Percentiles rank a stretch among this genome's conserved stretches.
Conservation (phyloP, 2,329 filamentous ascomycete species). For the Parastagonospora nodorum region DNA sequence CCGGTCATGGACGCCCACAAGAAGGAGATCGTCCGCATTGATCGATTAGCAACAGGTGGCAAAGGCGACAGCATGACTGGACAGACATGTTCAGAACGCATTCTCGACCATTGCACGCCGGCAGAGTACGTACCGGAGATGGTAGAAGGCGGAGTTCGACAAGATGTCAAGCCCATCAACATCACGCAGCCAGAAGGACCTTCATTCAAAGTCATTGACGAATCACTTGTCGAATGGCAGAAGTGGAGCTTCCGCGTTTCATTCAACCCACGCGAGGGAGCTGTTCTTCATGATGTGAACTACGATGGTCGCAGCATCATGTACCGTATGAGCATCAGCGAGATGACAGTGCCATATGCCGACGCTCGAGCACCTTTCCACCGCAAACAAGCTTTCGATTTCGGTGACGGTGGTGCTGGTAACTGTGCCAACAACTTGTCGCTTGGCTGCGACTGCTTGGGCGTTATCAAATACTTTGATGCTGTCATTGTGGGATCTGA, state of each 20-base stretch:
- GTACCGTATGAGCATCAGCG: slow-evolving; percentile 69
- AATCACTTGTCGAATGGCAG: slow-evolving; percentile 53
- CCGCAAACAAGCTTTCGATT: slow-evolving; percentile 73
- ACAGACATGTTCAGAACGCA: slow-evolving; percentile 44
- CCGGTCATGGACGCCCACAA: slow-evolving; percentile 45
- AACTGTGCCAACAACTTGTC: slow-evolving; percentile 70
- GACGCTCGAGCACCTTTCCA: slow-evolving; percentile 69
- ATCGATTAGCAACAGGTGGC: slow-evolving; percentile 45
- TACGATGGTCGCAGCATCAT: slow-evolving; percentile 70
- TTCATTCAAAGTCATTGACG: slow-evolving; percentile 63
- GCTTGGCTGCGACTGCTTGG: slow-evolving; percentile 71
- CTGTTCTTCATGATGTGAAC: slow-evolving; percentile 72
- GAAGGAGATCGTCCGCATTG: slow-evolving; percentile 42
- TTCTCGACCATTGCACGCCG: slow-evolving; percentile 55
- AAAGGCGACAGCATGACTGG: slow-evolving; percentile 44
- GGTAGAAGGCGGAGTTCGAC: slow-evolving; percentile 43
- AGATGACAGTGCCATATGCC: slow-evolving; percentile 72
- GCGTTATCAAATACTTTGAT: slow-evolving; percentile 70
- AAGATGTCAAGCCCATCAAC: slow-evolving; percentile 68
- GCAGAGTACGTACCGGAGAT: slow-evolving; percentile 57
- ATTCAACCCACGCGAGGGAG: slow-evolving; percentile 59
- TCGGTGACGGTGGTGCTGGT: slow-evolving; percentile 71
- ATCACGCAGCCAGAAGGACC: slow-evolving; percentile 73
- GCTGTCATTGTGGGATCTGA: slow-evolving; percentile 58
- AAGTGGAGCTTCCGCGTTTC: slow-evolving; percentile 52